Conservation (phyloP, 1,284 basidiomycete species). For the Neolentinus lepideus region DNA sequence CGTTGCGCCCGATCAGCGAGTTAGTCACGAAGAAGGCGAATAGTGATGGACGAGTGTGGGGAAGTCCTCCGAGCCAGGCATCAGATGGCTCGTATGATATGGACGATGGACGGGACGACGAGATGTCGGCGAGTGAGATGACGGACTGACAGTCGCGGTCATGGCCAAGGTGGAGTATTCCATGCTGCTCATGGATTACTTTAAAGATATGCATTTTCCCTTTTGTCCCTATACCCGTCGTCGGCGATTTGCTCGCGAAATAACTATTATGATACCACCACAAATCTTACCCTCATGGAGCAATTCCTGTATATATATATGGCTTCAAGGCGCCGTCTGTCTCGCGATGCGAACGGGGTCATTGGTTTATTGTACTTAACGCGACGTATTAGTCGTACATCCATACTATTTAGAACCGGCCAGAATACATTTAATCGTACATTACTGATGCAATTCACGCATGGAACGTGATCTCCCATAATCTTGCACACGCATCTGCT, state of each 20-base stretch:
- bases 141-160: not conserved
- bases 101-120: not conserved
- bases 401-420: not conserved
- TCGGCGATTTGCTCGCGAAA: too few relatives aligned
- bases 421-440: not conserved
- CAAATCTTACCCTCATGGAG: not conserved
- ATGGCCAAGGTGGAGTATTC: too few relatives aligned
- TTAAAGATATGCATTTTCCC: too few relatives aligned
- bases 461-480: slow-evolving; percentile 66
- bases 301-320: not conserved
- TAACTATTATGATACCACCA: not conserved
- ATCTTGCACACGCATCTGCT: slow-evolving; percentile 76
- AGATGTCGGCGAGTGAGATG: not conserved
- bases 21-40: not conserved
- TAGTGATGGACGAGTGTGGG: not conserved
- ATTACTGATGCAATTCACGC: slow-evolving; percentile 11
- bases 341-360: not conserved
- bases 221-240: too few relatives aligned
- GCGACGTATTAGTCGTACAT: not conserved
- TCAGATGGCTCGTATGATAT: not conserved
- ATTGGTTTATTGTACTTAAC: not conserved
- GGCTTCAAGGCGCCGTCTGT: too few relatives aligned
- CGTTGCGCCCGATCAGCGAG: not conserved
- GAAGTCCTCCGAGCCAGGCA: not conserved
- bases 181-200: too few relatives aligned